Conservation (phyloP, 805 yeast species). For the Candida alai region DNA sequence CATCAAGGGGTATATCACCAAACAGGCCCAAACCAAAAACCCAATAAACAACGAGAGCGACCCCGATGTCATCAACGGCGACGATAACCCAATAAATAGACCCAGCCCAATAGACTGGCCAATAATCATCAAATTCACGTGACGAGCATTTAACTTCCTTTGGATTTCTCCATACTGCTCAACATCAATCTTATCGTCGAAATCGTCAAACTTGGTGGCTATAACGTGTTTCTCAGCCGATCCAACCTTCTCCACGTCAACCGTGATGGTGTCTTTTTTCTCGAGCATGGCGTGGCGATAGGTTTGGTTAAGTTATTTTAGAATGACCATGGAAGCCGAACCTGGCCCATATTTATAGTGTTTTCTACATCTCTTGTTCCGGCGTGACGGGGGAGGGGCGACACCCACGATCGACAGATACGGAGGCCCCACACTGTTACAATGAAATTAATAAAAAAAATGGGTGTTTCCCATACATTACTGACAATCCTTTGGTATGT, state of each 20-base stretch:
- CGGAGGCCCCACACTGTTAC: too few species aligned
- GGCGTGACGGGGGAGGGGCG: too few species aligned
- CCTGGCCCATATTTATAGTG: too few species aligned
- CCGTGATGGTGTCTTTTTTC: conserved; percentile 3
- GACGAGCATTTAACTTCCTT: conserved; percentile 27
- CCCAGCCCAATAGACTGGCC: conserved; percentile 37
- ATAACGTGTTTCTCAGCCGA: neutral
- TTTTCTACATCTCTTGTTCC: too few species aligned
- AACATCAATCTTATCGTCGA: conserved; percentile 24
- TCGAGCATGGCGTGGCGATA: neutral
- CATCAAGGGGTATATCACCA: conserved; percentile 34
- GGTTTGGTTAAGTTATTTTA: too few species aligned
- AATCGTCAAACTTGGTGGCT: conserved; percentile 17
- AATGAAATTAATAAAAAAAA: too few species aligned
- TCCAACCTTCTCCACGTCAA: conserved; percentile 2
- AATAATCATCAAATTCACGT: conserved; percentile 32
- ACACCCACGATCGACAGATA: too few species aligned
- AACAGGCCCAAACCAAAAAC: conserved; percentile 25
- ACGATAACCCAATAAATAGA: conserved; percentile 28
- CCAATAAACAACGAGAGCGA: conserved; percentile 33
- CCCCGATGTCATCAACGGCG: conserved; percentile 30
- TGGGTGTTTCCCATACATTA: too few species aligned
- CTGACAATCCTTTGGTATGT: too few species aligned
- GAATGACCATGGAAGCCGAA: too few species aligned
- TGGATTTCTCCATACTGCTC: conserved; percentile 28